Evolutionary conservation across 176 grass and related monocot genomes (phyloP).

Genomic region (Saccharum spontaneum): DNA sequence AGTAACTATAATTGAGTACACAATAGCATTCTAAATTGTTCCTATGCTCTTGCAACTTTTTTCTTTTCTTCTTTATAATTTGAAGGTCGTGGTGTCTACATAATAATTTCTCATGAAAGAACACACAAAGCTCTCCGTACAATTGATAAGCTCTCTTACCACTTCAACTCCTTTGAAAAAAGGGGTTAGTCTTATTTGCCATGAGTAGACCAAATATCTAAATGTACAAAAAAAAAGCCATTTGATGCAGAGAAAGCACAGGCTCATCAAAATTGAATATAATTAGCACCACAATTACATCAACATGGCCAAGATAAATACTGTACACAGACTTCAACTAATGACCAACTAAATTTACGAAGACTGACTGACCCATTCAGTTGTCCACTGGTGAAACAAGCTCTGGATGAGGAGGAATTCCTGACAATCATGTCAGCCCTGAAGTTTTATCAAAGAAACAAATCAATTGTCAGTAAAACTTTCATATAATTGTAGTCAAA

Average conservation of each 20-base stretch:
- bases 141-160: background rate
- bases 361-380: constrained; percentile 9
- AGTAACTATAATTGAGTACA: constrained; percentile 14
- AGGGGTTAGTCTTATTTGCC: constrained; percentile 7
- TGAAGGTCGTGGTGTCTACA: background rate
- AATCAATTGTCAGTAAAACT: constrained; percentile 28
- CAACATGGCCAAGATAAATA: constrained; percentile 31
- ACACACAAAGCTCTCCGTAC: background rate
- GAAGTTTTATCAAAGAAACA: constrained; percentile 33
- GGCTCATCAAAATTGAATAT: constrained; percentile 7
- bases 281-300: constrained; percentile 29
- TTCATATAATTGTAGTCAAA: constrained; percentile 23
- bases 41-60: background rate
- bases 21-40: background rate
- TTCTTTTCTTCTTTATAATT: background rate
- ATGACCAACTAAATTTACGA: constrained; percentile 31
- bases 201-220: background rate
- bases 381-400: constrained; percentile 9
- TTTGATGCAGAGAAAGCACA: constrained; percentile 6
- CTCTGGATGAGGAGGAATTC: constrained; percentile 7
- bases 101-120: constrained; percentile 16
- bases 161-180: background rate
- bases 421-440: constrained; percentile 17
- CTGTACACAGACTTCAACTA: constrained; percentile 30
- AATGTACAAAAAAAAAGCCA: background rate